A percentile compares a stretch with the other conserved stretches of the same genome.
phyloP scores from a whole-genome alignment of 176 grass and related monocot species.

The Oryza glaberrima region DNA sequence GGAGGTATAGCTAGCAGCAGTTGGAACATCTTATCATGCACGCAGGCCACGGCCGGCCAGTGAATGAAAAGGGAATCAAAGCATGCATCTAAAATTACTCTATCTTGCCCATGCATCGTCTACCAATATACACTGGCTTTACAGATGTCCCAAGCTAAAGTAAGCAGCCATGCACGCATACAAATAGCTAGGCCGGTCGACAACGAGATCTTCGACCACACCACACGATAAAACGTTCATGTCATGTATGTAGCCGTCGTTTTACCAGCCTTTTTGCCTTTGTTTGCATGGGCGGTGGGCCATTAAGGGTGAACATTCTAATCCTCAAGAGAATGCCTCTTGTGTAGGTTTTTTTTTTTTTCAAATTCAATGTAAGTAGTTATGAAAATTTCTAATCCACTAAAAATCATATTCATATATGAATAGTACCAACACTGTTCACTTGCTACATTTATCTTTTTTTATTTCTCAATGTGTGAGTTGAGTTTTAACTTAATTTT shows the following conservation, averaged over 20 bases:
- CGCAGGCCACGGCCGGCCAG: background rate
- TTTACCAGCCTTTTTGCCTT: background rate
- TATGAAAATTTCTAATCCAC: too few species aligned
- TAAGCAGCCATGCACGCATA: background rate
- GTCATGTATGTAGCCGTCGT: background rate
- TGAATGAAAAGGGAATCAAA: background rate
- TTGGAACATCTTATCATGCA: background rate
- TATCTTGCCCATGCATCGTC: background rate
- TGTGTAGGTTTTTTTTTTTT: too few species aligned
- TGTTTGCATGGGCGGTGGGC: slow-evolving; percentile 1
- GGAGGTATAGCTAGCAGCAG: background rate
- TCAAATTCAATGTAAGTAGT: too few species aligned
- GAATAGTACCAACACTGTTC: too few species aligned
- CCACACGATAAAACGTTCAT: background rate
- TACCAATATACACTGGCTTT: too few species aligned
- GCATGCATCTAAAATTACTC: background rate
- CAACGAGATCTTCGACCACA: background rate
- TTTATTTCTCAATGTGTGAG: too few species aligned
- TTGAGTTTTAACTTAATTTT: too few species aligned
- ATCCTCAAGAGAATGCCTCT: too few species aligned
- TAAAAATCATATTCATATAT: too few species aligned
- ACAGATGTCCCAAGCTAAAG: background rate
- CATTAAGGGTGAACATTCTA: background rate
- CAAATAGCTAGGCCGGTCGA: background rate
- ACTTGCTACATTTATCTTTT: too few species aligned